Evolutionary conservation across 306 rosid genomes (phyloP).

Genomic region (Begonia masoniana): DNA sequence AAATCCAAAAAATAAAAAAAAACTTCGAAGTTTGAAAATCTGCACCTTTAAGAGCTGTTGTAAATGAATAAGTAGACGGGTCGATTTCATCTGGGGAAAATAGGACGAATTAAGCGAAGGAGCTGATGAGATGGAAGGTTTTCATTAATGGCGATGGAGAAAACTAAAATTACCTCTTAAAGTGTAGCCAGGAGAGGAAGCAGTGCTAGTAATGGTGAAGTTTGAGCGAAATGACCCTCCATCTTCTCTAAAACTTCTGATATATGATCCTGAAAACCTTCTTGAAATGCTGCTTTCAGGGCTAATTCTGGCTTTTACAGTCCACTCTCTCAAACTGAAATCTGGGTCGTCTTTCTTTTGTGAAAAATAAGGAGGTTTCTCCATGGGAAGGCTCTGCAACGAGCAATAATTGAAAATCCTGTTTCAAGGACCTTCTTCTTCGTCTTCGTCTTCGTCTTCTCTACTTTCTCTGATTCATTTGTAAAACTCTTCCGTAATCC

Average conservation of each 20-base stretch:
- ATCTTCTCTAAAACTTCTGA: constrained; percentile 84
- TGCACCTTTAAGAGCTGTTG: constrained; percentile 72
- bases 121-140: not conserved
- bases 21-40: not conserved
- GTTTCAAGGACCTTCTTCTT: too few species aligned
- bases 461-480: too few species aligned
- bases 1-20: not conserved
- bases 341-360: constrained; percentile 48
- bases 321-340: constrained; percentile 62
- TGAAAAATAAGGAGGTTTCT: constrained; percentile 27
- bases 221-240: constrained; percentile 73
- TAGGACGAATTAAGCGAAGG: not conserved
- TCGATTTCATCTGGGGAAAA: constrained; percentile 69
- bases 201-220: constrained; percentile 67
- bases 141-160: not conserved
- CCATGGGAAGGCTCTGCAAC: constrained; percentile 22
- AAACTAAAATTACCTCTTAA: constrained; percentile 33
- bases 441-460: too few species aligned
- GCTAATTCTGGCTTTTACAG: constrained; percentile 30
- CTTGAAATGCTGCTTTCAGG: constrained; percentile 51
- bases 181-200: constrained; percentile 83
- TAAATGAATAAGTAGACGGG: constrained; percentile 87
- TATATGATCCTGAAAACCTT: constrained; percentile 71
- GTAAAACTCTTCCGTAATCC: too few species aligned
- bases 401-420: too few species aligned